Evolutionary conservation across 257 asterid species (phyloP), one percentile per base, ranked within the genome.

Genomic region (Solanum commersonii): DNA sequence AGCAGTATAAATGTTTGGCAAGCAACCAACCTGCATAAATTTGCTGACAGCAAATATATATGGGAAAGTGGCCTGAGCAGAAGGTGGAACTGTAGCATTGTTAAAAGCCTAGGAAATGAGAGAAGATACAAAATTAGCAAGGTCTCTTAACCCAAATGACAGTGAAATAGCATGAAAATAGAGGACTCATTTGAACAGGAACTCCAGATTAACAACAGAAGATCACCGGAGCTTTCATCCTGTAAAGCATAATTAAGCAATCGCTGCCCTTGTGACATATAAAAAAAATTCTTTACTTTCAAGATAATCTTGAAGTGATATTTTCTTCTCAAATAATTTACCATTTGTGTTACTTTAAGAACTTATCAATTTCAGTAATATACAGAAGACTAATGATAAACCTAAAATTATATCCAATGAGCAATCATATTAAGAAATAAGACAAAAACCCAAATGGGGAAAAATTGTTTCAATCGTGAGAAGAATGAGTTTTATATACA

Each of bases 81-180:
- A 95, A 90, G 97, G 93, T 44, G 99, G 99, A 87, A 97, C 98
- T 70, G 98, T 92, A 34, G 99, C 98, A 87, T 95, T 96, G 91
- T 93, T 94, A 72, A 95, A 97, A 84, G 93, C 91, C 99, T 97
- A 86, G 88, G 65, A 86, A 79, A 73, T 73, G 74, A 22, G 42
- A 29, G 25, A 79, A 63, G 33, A 59, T 16, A 31, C 52, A 79
- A 5, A 87, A 79, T 63, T 10, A 87, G 86, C 44, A 10, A 49
- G 63, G 70, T 49, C 42, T 20, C 85, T 31, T 31, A 46, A 82
- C 29, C 40, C 86, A 82, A 82, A 49, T 82, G 31, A 49, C 20
- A 82, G 42, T 49, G 23, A 18, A 49, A 82, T 82, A 29, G 42
- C 31, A 82, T 49, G 29, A 82, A 46, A 52, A 82, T 29, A 5